phyloP scores from a whole-genome alignment of 768 basidiomycete genomes.

The Mycena leptocephala region DNA sequence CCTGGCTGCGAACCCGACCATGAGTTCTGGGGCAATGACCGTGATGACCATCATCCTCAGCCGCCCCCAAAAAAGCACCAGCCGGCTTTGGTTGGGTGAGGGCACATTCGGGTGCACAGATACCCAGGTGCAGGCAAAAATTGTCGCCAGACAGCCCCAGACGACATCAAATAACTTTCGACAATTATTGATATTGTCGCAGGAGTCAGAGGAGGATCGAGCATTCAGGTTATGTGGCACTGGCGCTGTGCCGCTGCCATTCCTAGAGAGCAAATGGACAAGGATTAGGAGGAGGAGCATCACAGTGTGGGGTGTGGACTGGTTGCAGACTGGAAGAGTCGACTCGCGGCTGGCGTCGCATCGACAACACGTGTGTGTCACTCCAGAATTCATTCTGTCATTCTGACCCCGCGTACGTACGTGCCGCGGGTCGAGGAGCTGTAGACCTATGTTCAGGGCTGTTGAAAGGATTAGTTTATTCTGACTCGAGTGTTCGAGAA shows the following conservation, averaged over 20 bases:
- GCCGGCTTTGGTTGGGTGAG: constrained; percentile 7
- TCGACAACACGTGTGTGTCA: too few relatives aligned
- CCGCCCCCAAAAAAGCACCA: constrained; percentile 13
- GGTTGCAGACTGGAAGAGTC: too few relatives aligned
- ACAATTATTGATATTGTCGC: constrained; percentile 22
- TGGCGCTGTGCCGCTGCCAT: neutral
- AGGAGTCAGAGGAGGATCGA: neutral
- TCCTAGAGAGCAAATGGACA: neutral
- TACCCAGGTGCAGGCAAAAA: constrained; percentile 42
- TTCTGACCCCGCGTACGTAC: too few relatives aligned
- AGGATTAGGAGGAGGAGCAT: constrained; percentile 4
- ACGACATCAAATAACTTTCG: constrained; percentile 33
- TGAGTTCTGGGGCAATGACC: constrained; percentile 46
- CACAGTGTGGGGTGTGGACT: too few relatives aligned
- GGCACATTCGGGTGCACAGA: constrained; percentile 45
- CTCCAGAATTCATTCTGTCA: too few relatives aligned
- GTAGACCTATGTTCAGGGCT: too few relatives aligned
- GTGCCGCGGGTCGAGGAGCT: too few relatives aligned
- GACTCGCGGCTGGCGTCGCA: too few relatives aligned
- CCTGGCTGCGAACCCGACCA: constrained; percentile 40
- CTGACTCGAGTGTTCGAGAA: too few relatives aligned
- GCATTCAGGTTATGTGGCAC: neutral
- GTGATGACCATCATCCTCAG: constrained; percentile 38
- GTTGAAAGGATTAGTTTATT: too few relatives aligned
- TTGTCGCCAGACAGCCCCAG: constrained; percentile 38